Conservation (phyloP, 169 alveolate genomes). For the Perkinsus marinus region DNA sequence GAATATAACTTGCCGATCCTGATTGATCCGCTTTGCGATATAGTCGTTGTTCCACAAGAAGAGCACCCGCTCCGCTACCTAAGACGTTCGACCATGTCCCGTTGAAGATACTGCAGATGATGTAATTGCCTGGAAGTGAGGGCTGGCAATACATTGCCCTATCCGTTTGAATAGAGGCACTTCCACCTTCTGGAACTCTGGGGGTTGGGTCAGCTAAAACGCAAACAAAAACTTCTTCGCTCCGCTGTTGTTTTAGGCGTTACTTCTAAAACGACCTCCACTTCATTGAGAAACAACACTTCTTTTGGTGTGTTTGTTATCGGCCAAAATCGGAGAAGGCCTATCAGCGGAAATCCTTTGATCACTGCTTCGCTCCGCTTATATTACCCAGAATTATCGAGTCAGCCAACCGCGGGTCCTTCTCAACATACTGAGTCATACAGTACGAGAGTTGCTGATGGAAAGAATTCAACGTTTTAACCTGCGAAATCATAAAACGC, state of each 20-base stretch:
- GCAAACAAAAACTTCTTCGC: background rate
- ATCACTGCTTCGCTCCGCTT: background rate
- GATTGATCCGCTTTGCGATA: constrained; percentile 56
- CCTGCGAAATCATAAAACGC: background rate
- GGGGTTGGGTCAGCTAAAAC: constrained; percentile 48
- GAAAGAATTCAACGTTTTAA: constrained; percentile 74
- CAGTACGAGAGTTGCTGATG: constrained; percentile 87
- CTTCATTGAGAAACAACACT: constrained; percentile 80
- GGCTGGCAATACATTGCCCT: constrained; percentile 39
- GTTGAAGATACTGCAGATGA: background rate
- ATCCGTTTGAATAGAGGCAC: constrained; percentile 46
- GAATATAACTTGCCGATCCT: constrained; percentile 46
- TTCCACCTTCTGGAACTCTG: constrained; percentile 57
- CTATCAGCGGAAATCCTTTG: background rate
- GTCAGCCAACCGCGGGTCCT: constrained; percentile 85
- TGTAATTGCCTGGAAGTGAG: constrained; percentile 29
- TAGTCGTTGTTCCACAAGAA: constrained; percentile 74
- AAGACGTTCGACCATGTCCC: constrained; percentile 33
- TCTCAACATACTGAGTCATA: constrained; percentile 71
- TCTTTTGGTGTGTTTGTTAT: constrained; percentile 84
- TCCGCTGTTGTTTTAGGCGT: too few relatives aligned
- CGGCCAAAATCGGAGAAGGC: constrained; percentile 89
- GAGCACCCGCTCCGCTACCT: constrained; percentile 80
- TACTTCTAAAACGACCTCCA: constrained; percentile 69
- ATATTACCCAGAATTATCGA: constrained; percentile 64